Percentiles rank a stretch among this genome's conserved stretches.
Conservation (phyloP, 2,329 filamentous ascomycete species). For the Penicillium sp. region DNA sequence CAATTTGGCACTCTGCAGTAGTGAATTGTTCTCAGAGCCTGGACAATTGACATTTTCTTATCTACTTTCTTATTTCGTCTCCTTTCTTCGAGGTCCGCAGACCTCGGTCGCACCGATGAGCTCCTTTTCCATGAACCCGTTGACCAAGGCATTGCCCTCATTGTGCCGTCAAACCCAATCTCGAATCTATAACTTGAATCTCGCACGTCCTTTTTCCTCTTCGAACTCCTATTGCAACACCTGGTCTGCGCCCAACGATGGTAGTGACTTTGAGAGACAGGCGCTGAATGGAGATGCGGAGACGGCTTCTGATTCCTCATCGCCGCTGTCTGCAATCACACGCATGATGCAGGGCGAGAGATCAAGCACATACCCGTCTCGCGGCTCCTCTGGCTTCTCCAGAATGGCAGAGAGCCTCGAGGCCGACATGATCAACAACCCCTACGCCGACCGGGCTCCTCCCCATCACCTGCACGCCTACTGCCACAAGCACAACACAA, state of each 20-base stretch:
- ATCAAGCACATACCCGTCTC: constrained; percentile 13
- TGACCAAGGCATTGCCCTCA: constrained; percentile 34
- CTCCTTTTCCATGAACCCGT: constrained; percentile 30
- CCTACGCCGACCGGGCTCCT: constrained; percentile 37
- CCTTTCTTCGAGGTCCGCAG: background rate
- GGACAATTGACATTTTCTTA: background rate
- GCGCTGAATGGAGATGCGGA: constrained; percentile 25
- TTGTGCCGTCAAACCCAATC: constrained; percentile 29
- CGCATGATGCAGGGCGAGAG: constrained; percentile 32
- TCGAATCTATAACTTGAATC: constrained; percentile 19
- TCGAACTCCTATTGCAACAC: constrained; percentile 20
- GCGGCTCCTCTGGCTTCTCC: constrained; percentile 30
- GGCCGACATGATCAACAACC: constrained; percentile 34
- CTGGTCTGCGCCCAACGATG: constrained; percentile 14
- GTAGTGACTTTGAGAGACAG: constrained; percentile 29
- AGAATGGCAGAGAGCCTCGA: constrained; percentile 34
- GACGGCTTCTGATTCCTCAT: constrained; percentile 18
- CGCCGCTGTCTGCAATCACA: constrained; percentile 31
- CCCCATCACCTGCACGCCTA: constrained; percentile 86
- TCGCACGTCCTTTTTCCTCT: constrained; percentile 35
- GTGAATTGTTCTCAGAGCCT: background rate
- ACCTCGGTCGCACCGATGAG: constrained; percentile 30
- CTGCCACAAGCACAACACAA: constrained; percentile 88
- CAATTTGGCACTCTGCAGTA: background rate
- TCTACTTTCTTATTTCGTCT: background rate